Evolutionary conservation across 2,329 filamentous ascomycete species (phyloP).

Genomic region (Ophiocordyceps camponoti-leonardi): DNA sequence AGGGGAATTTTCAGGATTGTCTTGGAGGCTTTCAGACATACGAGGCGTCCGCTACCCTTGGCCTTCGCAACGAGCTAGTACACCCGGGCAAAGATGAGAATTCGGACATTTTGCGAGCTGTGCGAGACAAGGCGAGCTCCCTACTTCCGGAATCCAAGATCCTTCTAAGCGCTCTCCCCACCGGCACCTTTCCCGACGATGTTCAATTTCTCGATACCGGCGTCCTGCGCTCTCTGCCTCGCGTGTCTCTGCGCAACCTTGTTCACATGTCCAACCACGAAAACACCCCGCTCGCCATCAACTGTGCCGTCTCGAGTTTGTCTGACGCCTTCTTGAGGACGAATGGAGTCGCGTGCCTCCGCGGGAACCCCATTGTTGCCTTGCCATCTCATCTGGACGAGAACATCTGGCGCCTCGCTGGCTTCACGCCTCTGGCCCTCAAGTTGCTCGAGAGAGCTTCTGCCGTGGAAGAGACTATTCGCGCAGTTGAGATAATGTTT

Average conservation of each 20-base stretch:
- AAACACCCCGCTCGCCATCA: conserved; percentile 67
- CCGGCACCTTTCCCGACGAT: conserved; percentile 64
- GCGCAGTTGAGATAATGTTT: conserved; percentile 70
- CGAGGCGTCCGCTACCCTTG: conserved; percentile 75
- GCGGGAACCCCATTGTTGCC: conserved; percentile 66
- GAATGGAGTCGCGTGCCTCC: conserved; percentile 66
- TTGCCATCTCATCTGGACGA: conserved; percentile 79
- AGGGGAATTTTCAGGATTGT: conserved; percentile 93
- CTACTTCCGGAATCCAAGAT: conserved; percentile 70
- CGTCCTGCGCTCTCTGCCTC: conserved; percentile 60
- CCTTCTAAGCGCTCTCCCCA: conserved; percentile 67
- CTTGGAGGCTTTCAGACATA: conserved; percentile 95
- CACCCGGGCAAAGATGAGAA: conserved; percentile 79
- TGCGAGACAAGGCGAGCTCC: conserved; percentile 66
- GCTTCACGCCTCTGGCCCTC: conserved; percentile 70
- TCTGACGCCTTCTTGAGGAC: conserved; percentile 73
- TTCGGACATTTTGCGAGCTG: conserved; percentile 81
- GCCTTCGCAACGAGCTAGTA: conserved; percentile 78
- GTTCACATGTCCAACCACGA: conserved; percentile 19
- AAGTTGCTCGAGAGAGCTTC: conserved; percentile 68
- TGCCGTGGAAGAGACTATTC: conserved; percentile 51
- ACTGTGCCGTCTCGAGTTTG: conserved; percentile 71
- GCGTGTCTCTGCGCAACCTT: conserved; percentile 47
- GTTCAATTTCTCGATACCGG: conserved; percentile 63
- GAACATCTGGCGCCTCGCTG: conserved; percentile 82